Conservation (phyloP, 306 rosid genomes). For the Citrullus mucosospermus region DNA sequence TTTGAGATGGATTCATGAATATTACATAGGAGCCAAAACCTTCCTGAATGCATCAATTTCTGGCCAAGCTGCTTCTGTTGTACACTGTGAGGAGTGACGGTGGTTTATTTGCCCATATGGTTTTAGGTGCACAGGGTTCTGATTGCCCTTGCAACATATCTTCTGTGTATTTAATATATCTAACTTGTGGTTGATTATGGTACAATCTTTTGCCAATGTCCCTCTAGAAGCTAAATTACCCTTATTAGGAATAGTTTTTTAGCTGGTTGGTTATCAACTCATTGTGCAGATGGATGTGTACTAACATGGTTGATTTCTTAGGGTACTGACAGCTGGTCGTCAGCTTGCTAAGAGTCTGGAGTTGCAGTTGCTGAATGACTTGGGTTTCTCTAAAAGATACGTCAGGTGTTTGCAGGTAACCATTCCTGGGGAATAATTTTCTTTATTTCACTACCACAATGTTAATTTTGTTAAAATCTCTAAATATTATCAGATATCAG, state of each 20-base stretch:
- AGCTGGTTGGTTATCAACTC: background rate
- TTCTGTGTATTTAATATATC: background rate
- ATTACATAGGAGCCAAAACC: background rate
- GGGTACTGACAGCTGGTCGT: slow-evolving; percentile 86
- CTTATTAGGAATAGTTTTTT: background rate
- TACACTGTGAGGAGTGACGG: background rate
- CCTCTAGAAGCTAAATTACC: background rate
- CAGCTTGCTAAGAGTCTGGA: slow-evolving; percentile 93
- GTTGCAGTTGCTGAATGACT: slow-evolving; percentile 77
- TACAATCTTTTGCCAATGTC: background rate
- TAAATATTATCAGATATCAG: slow-evolving; percentile 60
- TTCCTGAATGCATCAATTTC: background rate
- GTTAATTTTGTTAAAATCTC: slow-evolving; percentile 4
- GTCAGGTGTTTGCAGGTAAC: slow-evolving; percentile 97
- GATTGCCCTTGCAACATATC: background rate
- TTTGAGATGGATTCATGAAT: background rate
- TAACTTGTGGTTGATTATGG: background rate
- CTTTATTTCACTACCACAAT: background rate
- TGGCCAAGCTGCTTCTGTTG: background rate
- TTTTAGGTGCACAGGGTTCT: background rate
- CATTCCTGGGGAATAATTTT: background rate
- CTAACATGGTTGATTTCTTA: slow-evolving; percentile 16
- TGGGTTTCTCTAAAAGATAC: slow-evolving; percentile 93
- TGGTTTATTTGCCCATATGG: background rate
- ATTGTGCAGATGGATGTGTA: background rate